Evolutionary conservation across 208 protist genomes (phyloP).

Genomic region (Trypanosomatidae sp.): DNA sequence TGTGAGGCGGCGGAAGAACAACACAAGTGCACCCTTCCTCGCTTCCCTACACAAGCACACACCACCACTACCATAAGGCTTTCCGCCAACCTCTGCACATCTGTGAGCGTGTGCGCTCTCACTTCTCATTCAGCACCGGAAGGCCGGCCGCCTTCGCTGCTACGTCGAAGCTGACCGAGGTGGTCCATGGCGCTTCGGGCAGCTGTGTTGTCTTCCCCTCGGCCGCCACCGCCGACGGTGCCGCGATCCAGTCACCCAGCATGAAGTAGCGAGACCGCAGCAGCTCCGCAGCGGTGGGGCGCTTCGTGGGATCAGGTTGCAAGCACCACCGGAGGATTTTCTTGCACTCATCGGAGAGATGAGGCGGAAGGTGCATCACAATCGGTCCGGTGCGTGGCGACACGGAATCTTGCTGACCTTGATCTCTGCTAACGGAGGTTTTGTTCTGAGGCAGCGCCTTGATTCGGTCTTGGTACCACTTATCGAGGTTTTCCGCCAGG

Average conservation of each 20-base stretch:
- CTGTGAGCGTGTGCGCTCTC: neutral
- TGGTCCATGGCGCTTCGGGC: constrained; percentile 54
- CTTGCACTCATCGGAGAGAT: constrained; percentile 66
- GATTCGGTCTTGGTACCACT: constrained; percentile 39
- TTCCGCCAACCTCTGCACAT: neutral
- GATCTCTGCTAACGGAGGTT: constrained; percentile 26
- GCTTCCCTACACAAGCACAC: neutral
- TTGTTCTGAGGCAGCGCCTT: constrained; percentile 19
- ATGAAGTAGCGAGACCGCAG: constrained; percentile 71
- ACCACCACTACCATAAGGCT: neutral
- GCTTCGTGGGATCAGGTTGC: constrained; percentile 38
- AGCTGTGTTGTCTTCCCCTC: constrained; percentile 9
- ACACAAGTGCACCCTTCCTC: neutral
- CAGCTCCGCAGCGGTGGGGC: constrained; percentile 68
- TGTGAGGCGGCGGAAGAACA: neutral
- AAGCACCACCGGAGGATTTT: constrained; percentile 69
- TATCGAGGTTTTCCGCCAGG: constrained; percentile 37
- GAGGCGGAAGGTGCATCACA: constrained; percentile 44
- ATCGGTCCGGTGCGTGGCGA: constrained; percentile 20
- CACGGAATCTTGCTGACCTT: constrained; percentile 25
- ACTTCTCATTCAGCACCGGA: constrained; percentile 12
- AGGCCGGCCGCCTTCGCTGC: constrained; percentile 36
- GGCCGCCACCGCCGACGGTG: constrained; percentile 15
- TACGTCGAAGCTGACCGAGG: constrained; percentile 40
- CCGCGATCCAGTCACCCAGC: constrained; percentile 63